phyloP scores from a whole-genome alignment of 2,329 filamentous ascomycete genomes.

The Stachybotrys chartarum region DNA sequence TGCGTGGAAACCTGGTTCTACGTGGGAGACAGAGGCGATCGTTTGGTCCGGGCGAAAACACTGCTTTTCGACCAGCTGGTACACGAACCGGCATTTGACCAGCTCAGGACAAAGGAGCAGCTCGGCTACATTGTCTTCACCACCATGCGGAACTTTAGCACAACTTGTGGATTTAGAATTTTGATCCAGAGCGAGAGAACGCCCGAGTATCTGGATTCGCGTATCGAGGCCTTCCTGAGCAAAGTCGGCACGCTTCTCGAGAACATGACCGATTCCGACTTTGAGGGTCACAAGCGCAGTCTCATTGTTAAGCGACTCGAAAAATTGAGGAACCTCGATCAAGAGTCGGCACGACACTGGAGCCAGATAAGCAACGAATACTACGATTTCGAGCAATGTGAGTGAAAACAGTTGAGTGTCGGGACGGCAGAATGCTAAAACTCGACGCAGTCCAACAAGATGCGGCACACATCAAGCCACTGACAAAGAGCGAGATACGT shows the following conservation, averaged over 20 bases:
- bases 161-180: conserved; percentile 78
- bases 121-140: conserved; percentile 95
- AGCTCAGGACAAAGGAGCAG: conserved; percentile 92
- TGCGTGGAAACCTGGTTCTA: conserved; percentile 74
- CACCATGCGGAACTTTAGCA: conserved; percentile 62
- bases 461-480: conserved; percentile 61
- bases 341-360: conserved; percentile 81
- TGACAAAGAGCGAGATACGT: conserved; percentile 75
- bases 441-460: conserved; percentile 59
- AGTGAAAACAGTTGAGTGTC: conserved; percentile 20
- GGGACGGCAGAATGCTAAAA: conserved; percentile 8
- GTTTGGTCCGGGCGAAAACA: conserved; percentile 65
- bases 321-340: conserved; percentile 84
- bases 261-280: conserved; percentile 74
- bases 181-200: conserved; percentile 90
- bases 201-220: conserved; percentile 73
- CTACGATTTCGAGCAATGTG: conserved; percentile 84
- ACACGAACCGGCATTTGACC: conserved; percentile 90
- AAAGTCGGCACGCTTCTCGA: conserved; percentile 59
- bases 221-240: conserved; percentile 79
- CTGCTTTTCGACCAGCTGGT: conserved; percentile 83
- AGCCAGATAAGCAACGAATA: conserved; percentile 76
- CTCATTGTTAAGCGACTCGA: conserved; percentile 81
- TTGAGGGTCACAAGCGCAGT: conserved; percentile 86
- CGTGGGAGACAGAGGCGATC: conserved; percentile 62